These are phyloP conservation scores for Oligophagozyma castellii DNA, from an alignment of 1,139 yeast species.

Conservation along the genomic window DNA sequence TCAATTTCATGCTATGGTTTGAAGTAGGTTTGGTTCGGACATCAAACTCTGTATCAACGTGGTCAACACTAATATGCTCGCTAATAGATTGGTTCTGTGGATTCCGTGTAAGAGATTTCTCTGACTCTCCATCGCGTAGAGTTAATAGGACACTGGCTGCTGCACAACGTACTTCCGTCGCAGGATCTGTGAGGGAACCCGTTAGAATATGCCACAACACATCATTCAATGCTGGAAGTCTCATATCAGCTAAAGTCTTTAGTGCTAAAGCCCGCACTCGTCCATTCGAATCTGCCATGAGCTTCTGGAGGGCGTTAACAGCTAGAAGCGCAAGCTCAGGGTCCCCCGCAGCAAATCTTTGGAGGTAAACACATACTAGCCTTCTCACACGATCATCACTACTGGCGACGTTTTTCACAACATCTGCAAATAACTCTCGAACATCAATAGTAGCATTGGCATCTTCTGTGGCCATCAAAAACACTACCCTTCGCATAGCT, in stretches of 20 bases:
- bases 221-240: conserved; percentile 68
- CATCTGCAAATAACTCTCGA: conserved; percentile 52
- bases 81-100: no score
- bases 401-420: conserved; percentile 77
- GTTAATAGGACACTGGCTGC: conserved; percentile 62
- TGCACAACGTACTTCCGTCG: conserved; percentile 67
- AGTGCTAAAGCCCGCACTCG: conserved; percentile 59
- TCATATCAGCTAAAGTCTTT: conserved; percentile 67
- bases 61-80: no score
- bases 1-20: no score
- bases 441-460: conserved; percentile 29
- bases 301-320: conserved; percentile 82
- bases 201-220: conserved; percentile 64
- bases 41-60: no score
- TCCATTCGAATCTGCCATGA: conserved; percentile 57
- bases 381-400: conserved; percentile 54
- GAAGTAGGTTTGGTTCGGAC: no score
- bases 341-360: conserved; percentile 68
- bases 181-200: conserved; percentile 54
- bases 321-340: conserved; percentile 83
- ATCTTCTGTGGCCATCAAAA: conserved; percentile 51
- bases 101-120: no score
- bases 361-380: conserved; percentile 64
- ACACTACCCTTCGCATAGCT: conserved; percentile 68
- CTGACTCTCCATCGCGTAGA: no score